phyloP scores from a whole-genome alignment of 331 rosid species.

The Acacia pycnantha region DNA sequence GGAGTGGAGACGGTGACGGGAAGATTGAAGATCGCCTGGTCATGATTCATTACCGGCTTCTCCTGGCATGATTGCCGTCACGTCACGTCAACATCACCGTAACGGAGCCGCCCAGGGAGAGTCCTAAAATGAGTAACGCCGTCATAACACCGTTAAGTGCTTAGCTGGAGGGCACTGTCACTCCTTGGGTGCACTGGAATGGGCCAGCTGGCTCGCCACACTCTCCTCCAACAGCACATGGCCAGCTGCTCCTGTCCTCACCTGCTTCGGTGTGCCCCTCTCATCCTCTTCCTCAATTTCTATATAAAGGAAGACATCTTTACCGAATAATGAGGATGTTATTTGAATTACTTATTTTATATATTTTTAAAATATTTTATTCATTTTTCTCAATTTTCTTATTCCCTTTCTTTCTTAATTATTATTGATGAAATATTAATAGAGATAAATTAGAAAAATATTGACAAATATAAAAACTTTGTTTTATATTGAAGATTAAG shows the following conservation, averaged over 20 bases:
- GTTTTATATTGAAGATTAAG: accelerated
- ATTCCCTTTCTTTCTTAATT: accelerated
- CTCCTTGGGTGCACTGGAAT: slow-evolving; percentile 22
- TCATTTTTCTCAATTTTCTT: accelerated
- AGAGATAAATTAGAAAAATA: no score
- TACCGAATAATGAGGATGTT: no score
- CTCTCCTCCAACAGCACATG: slow-evolving; percentile 36
- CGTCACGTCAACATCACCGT: not conserved
- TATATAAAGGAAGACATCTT: no score
- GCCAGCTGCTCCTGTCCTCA: slow-evolving; percentile 32
- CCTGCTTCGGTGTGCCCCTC: not conserved
- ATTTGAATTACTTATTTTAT: no score
- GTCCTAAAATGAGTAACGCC: not conserved
- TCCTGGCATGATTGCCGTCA: not conserved
- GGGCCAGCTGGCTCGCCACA: slow-evolving; percentile 50
- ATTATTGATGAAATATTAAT: no score
- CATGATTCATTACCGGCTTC: not conserved
- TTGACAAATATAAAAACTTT: no score
- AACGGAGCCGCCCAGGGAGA: not conserved
- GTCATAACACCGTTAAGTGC: slow-evolving; percentile 22
- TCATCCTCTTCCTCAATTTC: not conserved
- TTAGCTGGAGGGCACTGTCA: slow-evolving; percentile 44
- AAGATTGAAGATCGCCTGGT: not conserved
- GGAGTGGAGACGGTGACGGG: no score
- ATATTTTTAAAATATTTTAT: no score